Evolutionary conservation across 805 yeast genomes (phyloP).

Genomic region (Yarrowia deformans): DNA sequence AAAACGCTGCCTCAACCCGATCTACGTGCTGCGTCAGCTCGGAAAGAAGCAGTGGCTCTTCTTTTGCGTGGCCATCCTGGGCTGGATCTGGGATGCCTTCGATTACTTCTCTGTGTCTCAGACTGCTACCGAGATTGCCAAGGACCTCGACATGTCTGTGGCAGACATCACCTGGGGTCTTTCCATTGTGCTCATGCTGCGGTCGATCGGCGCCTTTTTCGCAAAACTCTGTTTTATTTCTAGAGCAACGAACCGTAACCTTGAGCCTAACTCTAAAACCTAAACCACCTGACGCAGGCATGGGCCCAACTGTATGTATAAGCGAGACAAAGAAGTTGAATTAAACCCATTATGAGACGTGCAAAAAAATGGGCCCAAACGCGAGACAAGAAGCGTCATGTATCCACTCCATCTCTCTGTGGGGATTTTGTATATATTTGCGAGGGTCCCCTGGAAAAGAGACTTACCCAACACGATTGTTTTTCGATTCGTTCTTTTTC

Average conservation of each 20-base stretch:
- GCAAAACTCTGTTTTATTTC: constrained; percentile 1
- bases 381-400: constrained; percentile 31
- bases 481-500: no score
- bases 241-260: constrained; percentile 19
- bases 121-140: constrained; percentile 61
- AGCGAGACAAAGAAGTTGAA: constrained; percentile 32
- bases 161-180: constrained; percentile 74
- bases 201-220: constrained; percentile 69
- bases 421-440: constrained; percentile 9
- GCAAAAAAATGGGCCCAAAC: constrained; percentile 22
- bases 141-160: constrained; percentile 55
- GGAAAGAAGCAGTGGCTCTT: constrained; percentile 65
- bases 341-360: constrained; percentile 11
- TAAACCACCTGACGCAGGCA: constrained; percentile 11
- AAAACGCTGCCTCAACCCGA: constrained; percentile 60
- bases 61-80: constrained; percentile 64
- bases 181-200: constrained; percentile 72
- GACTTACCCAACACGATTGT: background rate
- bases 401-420: constrained; percentile 19
- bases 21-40: constrained; percentile 60
- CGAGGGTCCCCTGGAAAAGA: background rate
- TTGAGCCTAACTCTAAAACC: background rate
- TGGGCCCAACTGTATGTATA: constrained; percentile 24
- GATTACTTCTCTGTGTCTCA: constrained; percentile 72
- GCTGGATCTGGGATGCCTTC: constrained; percentile 78